Percentiles rank a stretch among this genome's conserved stretches.
phyloP scores from a whole-genome alignment of 441 rosid genomes.

The Metrosideros polymorpha region DNA sequence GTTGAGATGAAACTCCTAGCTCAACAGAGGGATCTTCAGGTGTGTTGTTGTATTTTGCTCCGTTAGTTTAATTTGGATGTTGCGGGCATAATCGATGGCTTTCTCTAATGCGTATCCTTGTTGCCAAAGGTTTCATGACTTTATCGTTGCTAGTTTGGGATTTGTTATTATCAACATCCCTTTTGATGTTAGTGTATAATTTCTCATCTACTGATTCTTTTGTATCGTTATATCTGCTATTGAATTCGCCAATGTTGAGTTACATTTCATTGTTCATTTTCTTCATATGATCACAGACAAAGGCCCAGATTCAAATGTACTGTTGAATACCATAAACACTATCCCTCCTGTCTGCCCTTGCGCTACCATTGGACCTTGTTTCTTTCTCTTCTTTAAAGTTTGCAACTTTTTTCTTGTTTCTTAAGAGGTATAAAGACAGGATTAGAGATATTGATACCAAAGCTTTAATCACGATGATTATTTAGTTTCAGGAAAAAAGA shows the following conservation, averaged over 20 bases:
- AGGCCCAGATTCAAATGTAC: background rate
- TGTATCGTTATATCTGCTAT: background rate
- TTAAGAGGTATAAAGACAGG: background rate
- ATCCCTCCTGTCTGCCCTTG: background rate
- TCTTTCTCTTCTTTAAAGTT: background rate
- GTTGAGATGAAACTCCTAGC: slow-evolving; percentile 97
- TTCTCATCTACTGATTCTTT: background rate
- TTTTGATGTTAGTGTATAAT: background rate
- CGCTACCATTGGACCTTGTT: background rate
- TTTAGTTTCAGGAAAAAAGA: background rate
- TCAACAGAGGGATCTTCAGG: slow-evolving; percentile 97
- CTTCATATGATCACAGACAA: background rate
- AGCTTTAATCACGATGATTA: background rate
- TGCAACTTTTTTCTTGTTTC: background rate
- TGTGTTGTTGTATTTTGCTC: background rate
- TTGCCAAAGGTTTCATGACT: background rate
- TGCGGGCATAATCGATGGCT: background rate
- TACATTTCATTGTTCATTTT: background rate
- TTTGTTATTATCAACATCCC: background rate
- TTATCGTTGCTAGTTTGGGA: background rate
- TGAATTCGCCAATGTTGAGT: background rate
- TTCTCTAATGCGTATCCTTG: background rate
- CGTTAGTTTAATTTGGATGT: background rate
- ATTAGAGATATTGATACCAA: background rate
- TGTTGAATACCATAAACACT: background rate